These are phyloP conservation scores for Suhomyces choctaworum DNA, from an alignment of 1,139 yeast genomes.

Conservation along the genomic window DNA sequence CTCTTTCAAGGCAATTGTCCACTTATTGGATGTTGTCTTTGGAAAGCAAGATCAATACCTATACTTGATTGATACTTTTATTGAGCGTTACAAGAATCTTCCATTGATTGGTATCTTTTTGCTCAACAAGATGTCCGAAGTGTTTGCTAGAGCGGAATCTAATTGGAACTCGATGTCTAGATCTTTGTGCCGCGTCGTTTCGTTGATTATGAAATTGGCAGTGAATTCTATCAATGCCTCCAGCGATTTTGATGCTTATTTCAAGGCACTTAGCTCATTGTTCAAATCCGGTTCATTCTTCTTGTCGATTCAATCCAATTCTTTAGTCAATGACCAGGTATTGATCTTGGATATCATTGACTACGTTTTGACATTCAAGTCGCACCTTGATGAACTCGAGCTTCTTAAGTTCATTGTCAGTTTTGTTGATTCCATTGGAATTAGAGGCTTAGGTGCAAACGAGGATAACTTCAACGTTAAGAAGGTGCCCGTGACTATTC, in stretches of 20 bases:
- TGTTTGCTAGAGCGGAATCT: slow-evolving; percentile 50
- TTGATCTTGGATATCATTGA: slow-evolving; percentile 59
- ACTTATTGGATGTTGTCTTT: slow-evolving; percentile 60
- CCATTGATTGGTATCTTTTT: slow-evolving; percentile 56
- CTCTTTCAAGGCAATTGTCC: slow-evolving; percentile 57
- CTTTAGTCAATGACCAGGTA: slow-evolving; percentile 59
- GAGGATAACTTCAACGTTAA: slow-evolving; percentile 33
- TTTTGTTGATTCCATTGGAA: slow-evolving; percentile 54
- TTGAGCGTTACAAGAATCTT: slow-evolving; percentile 30
- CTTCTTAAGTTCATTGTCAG: slow-evolving; percentile 40
- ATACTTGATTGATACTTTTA: slow-evolving; percentile 53
- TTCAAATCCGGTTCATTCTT: slow-evolving; percentile 48
- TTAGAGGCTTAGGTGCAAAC: slow-evolving; percentile 52
- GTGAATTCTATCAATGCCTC: slow-evolving; percentile 28
- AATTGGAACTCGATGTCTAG: slow-evolving; percentile 67
- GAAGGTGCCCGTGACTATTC: slow-evolving; percentile 28
- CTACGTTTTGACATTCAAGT: slow-evolving; percentile 47
- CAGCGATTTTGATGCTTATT: slow-evolving; percentile 32
- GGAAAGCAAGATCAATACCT: slow-evolving; percentile 67
- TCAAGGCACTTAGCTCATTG: slow-evolving; percentile 29
- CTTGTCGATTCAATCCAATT: slow-evolving; percentile 46
- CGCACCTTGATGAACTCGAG: slow-evolving; percentile 38
- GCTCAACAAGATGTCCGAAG: slow-evolving; percentile 45
- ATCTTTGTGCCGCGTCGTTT: slow-evolving; percentile 60
- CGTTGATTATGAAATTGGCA: slow-evolving; percentile 49